phyloP scores from a whole-genome alignment of 768 basidiomycete species.

The Tephrocybe sp. region DNA sequence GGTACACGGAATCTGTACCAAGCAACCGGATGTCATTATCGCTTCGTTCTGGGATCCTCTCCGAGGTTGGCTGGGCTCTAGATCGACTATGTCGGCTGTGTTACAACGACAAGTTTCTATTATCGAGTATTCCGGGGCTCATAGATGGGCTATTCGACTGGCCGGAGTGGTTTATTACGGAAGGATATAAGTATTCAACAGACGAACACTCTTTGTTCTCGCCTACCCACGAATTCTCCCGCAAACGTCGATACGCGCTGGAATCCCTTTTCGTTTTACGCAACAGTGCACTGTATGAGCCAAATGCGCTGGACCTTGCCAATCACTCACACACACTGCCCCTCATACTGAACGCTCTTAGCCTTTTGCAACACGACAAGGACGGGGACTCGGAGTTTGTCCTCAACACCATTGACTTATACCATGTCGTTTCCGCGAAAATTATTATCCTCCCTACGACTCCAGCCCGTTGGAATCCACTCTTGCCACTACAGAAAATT shows the following conservation, averaged over 20 bases:
- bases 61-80: slow-evolving; percentile 88
- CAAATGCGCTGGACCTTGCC: slow-evolving; percentile 62
- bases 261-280: slow-evolving; percentile 85
- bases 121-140: slow-evolving; percentile 73
- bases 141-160: slow-evolving; percentile 84
- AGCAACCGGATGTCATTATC: slow-evolving; percentile 92
- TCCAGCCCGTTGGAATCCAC: slow-evolving; percentile 43
- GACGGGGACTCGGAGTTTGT: slow-evolving; percentile 75
- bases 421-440: slow-evolving; percentile 58
- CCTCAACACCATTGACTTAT: slow-evolving; percentile 68
- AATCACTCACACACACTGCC: slow-evolving; percentile 61
- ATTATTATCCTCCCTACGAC: slow-evolving; percentile 35
- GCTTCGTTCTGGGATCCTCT: slow-evolving; percentile 76
- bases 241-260: slow-evolving; percentile 72
- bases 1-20: slow-evolving; percentile 80
- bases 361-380: slow-evolving; percentile 55
- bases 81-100: slow-evolving; percentile 82
- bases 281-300: slow-evolving; percentile 75
- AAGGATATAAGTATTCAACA: slow-evolving; percentile 50
- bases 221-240: slow-evolving; percentile 44
- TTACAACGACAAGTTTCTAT: slow-evolving; percentile 73
- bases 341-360: slow-evolving; percentile 65
- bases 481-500: slow-evolving; percentile 56
- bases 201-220: slow-evolving; percentile 55
- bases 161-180: slow-evolving; percentile 80